Evolutionary conservation across 257 asterid species (phyloP), one percentile per base, ranked within the genome.

Genomic region (Nicotiana tabacum): DNA sequence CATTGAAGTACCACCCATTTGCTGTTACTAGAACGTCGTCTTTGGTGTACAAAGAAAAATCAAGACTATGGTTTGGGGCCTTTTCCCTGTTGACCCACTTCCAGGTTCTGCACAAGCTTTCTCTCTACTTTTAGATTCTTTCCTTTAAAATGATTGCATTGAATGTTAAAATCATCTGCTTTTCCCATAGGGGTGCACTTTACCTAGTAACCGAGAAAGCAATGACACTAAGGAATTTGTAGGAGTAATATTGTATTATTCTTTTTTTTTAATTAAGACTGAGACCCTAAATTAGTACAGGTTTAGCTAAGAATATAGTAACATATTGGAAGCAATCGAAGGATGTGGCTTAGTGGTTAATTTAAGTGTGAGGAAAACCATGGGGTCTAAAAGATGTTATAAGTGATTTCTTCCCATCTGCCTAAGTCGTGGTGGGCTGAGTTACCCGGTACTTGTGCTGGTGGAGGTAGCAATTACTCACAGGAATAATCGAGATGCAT

Each of bases 61-160:
- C 46, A 35, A 70, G 57, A 58, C 13, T 62, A 96, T 96, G 99
- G 99, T 96, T 87, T 96, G 99, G 99, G 96, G 93, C 18, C 92
- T 96, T 56, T 90, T 92, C 80, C 97, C 98, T 9, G 85, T 90
- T 30, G 98, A 93, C 93, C 97, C 99, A 77, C 90, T 90, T 85
- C 92, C 97, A 91, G 98, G 97, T 93, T 88, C 67, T 24, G 12
- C 15, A 21, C 61, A 46, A 4, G 21, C 37, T 72, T 9, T 72
- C 9, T 72, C 39, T 72, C 8, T 24, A 51, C 17, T 53, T 29
- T 7, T 48, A 24, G 24, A 27, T 74, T 74, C 62, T 12, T 72
- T 46, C 61, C 24, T 72, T 72, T 0, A 46, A 72, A 72, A 39
- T 2, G 24, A 37, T 9, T 58, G 65, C 29, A 6, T 6, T 58